A percentile compares a stretch with the other conserved stretches of the same genome.
phyloP scores from a whole-genome alignment of 371 early-diverging fungal genomes.

The Saksenaea vasiformis region DNA sequence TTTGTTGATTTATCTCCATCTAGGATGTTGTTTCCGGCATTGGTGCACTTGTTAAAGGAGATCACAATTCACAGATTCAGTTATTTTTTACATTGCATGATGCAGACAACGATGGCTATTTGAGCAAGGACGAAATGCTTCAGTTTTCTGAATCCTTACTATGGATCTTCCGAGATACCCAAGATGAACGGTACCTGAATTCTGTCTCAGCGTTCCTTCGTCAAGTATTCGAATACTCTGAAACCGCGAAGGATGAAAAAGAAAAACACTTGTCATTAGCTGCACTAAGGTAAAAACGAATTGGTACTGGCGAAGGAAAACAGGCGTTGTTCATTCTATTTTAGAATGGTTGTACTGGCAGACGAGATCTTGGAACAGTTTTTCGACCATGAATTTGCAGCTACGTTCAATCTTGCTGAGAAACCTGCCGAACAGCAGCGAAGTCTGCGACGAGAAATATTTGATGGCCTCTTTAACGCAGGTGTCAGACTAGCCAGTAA shows the following conservation, averaged over 20 bases:
- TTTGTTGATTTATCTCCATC: background rate
- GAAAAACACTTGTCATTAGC: constrained; percentile 38
- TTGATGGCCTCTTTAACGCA: constrained; percentile 53
- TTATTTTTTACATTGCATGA: constrained; percentile 89
- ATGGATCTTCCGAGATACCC: constrained; percentile 68
- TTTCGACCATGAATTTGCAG: constrained; percentile 67
- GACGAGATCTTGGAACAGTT: constrained; percentile 73
- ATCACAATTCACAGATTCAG: constrained; percentile 78
- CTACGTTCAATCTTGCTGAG: constrained; percentile 66
- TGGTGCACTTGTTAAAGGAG: constrained; percentile 76
- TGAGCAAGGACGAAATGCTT: constrained; percentile 85
- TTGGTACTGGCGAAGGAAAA: no score
- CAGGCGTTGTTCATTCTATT: background rate
- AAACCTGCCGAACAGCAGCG: constrained; percentile 60
- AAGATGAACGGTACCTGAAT: constrained; percentile 57
- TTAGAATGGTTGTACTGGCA: constrained; percentile 72
- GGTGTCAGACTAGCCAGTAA: constrained; percentile 44
- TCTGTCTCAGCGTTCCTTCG: constrained; percentile 74
- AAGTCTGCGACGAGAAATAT: constrained; percentile 59
- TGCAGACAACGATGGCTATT: constrained; percentile 65
- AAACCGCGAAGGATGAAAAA: constrained; percentile 26
- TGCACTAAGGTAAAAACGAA: constrained; percentile 42
- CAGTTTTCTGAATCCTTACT: constrained; percentile 88
- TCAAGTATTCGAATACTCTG: constrained; percentile 70
- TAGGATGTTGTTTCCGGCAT: constrained; percentile 83